Evolutionary conservation across 495 filamentous ascomycete species (phyloP).

Genomic region (Lasiosphaeriaceae sp.): DNA sequence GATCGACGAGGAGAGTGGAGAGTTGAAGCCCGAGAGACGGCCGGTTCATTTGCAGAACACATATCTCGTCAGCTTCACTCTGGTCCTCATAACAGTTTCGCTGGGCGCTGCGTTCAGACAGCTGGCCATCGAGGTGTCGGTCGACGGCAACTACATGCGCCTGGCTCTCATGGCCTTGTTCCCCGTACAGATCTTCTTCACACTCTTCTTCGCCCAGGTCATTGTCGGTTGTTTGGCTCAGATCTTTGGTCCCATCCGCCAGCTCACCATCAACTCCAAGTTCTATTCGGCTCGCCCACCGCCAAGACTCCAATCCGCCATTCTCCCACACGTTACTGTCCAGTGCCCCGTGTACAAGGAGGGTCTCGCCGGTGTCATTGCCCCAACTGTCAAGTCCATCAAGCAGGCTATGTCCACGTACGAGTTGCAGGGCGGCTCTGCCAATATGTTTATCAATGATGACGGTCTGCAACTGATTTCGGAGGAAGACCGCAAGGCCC

Average conservation of each 20-base stretch:
- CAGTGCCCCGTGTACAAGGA: slow-evolving; percentile 75
- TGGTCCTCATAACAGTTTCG: slow-evolving; percentile 57
- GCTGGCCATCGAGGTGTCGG: slow-evolving; percentile 62
- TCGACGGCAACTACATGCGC: slow-evolving; percentile 58
- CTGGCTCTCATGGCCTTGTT: slow-evolving; percentile 58
- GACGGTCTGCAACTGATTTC: slow-evolving; percentile 69
- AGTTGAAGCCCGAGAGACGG: slow-evolving; percentile 58
- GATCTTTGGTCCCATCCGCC: slow-evolving; percentile 67
- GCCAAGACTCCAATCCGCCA: slow-evolving; percentile 46
- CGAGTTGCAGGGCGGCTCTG: slow-evolving; percentile 74
- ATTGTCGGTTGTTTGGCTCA: slow-evolving; percentile 72
- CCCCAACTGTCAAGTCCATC: slow-evolving; percentile 64
- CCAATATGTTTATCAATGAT: slow-evolving; percentile 79
- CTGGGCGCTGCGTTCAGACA: slow-evolving; percentile 64
- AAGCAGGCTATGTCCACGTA: slow-evolving; percentile 75
- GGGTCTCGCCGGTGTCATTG: slow-evolving; percentile 60
- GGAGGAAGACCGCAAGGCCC: slow-evolving; percentile 60
- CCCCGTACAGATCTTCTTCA: slow-evolving; percentile 76
- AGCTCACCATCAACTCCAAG: slow-evolving; percentile 70
- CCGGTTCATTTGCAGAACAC: slow-evolving; percentile 65
- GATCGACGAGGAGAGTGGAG: slow-evolving; percentile 68
- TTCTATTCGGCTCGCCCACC: slow-evolving; percentile 70
- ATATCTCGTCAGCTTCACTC: slow-evolving; percentile 58
- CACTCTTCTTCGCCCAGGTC: slow-evolving; percentile 71
- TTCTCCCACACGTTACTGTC: slow-evolving; percentile 65